phyloP scores from a whole-genome alignment of 2,329 filamentous ascomycete species.

The Verticillium nonalfalfae region DNA sequence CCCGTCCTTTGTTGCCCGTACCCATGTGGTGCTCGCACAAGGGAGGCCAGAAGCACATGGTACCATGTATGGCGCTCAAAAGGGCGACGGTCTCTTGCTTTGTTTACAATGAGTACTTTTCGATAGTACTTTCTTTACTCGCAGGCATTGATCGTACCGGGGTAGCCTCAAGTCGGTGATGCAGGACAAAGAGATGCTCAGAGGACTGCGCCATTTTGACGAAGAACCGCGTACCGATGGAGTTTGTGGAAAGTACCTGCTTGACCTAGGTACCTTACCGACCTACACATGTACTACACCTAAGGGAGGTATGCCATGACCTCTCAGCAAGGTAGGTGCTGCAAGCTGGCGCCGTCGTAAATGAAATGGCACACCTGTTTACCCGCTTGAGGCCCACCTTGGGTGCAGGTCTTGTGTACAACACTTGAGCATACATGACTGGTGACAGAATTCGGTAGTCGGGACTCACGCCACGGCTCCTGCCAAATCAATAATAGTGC shows the following conservation, averaged over 20 bases:
- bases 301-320: too few species aligned
- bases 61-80: not conserved
- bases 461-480: not conserved
- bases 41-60: not conserved
- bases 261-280: not conserved
- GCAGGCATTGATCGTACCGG: too few species aligned
- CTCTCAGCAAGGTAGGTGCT: not conserved
- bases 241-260: not conserved
- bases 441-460: not conserved
- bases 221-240: not conserved
- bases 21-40: not conserved
- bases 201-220: not conserved
- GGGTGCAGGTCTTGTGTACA: not conserved
- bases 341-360: not conserved
- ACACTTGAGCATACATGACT: not conserved
- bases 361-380: slow-evolving; percentile 2
- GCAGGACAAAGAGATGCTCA: not conserved
- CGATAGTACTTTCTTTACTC: not conserved
- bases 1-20: not conserved
- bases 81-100: not conserved
- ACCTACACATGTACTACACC: too few species aligned
- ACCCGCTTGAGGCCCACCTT: not conserved
- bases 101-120: too few species aligned
- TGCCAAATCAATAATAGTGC: not conserved
- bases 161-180: not conserved